Conservation (phyloP, 495 filamentous ascomycete genomes). For the Podospora comata region DNA sequence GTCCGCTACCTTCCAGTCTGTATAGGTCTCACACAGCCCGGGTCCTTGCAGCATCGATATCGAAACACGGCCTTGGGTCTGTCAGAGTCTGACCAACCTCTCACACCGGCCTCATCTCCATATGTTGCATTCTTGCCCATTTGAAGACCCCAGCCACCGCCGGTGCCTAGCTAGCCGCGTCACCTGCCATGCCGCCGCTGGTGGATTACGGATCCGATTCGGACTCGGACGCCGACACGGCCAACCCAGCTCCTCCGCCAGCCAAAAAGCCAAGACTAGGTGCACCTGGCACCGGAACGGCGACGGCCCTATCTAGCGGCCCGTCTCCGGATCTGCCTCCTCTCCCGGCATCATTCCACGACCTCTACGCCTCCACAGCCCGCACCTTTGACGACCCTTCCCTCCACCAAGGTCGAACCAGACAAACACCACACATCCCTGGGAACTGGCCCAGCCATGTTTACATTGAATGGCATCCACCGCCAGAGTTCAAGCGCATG, state of each 20-base stretch:
- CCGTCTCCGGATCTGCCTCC: conserved; percentile 61
- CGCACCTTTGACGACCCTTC: conserved; percentile 79
- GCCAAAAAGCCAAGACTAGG: conserved; percentile 17
- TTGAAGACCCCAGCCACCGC: neutral
- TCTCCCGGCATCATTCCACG: conserved; percentile 76
- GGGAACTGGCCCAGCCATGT: conserved; percentile 92
- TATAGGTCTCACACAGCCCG: neutral
- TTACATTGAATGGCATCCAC: conserved; percentile 88
- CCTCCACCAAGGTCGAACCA: conserved; percentile 79
- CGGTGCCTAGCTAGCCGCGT: neutral
- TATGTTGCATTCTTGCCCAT: neutral
- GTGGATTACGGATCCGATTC: conserved; percentile 71
- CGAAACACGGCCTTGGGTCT: neutral
- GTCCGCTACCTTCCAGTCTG: neutral
- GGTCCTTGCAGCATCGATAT: neutral
- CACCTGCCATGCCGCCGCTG: conserved; percentile 42
- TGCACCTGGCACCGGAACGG: neutral
- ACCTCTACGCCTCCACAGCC: conserved; percentile 80
- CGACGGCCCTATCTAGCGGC: neutral
- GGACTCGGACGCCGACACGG: conserved; percentile 30
- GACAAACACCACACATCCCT: conserved; percentile 76
- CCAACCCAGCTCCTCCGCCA: conserved; percentile 9
- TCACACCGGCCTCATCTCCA: neutral
- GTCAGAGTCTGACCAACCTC: neutral
- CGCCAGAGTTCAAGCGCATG: conserved; percentile 49